phyloP scores from a whole-genome alignment of 805 yeast genomes.

The Candida palmyrensis region DNA sequence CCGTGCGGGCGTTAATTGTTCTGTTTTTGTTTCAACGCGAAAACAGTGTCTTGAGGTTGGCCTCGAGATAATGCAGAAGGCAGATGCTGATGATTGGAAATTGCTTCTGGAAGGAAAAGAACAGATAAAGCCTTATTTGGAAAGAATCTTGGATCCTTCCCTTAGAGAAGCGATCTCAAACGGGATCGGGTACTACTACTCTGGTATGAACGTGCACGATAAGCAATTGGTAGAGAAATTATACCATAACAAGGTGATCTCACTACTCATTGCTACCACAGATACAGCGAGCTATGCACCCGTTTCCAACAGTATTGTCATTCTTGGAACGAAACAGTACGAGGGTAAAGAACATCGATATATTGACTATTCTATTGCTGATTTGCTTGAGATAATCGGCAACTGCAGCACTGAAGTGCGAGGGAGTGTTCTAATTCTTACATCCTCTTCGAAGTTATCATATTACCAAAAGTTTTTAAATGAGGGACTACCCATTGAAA shows the following conservation, averaged over 20 bases:
- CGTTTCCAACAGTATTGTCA: slow-evolving; percentile 47
- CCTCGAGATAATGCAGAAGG: slow-evolving; percentile 34
- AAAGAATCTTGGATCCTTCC: slow-evolving; percentile 41
- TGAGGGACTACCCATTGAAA: slow-evolving; percentile 81
- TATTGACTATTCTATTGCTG: slow-evolving; percentile 62
- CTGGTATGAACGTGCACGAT: slow-evolving; percentile 54
- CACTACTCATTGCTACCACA: slow-evolving; percentile 55
- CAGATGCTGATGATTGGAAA: slow-evolving; percentile 29
- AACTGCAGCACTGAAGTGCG: slow-evolving; percentile 35
- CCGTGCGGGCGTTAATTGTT: too few relatives aligned
- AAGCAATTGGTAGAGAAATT: slow-evolving; percentile 49
- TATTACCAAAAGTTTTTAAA: slow-evolving; percentile 69
- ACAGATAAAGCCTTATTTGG: slow-evolving; percentile 36
- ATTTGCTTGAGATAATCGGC: slow-evolving; percentile 61
- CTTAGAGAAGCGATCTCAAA: slow-evolving; percentile 39
- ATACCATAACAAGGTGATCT: slow-evolving; percentile 44
- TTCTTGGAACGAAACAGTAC: slow-evolving; percentile 65
- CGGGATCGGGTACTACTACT: slow-evolving; percentile 65
- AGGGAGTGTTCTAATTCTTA: slow-evolving; percentile 46
- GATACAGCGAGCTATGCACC: slow-evolving; percentile 53
- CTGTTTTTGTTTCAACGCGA: slow-evolving; percentile 55
- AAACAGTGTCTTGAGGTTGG: slow-evolving; percentile 51
- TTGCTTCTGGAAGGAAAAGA: slow-evolving; percentile 37
- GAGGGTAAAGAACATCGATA: slow-evolving; percentile 73
- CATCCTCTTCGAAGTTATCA: slow-evolving; percentile 48